Conservation (phyloP, 345 rosid genomes). For the Sisymbrium altissimum region DNA sequence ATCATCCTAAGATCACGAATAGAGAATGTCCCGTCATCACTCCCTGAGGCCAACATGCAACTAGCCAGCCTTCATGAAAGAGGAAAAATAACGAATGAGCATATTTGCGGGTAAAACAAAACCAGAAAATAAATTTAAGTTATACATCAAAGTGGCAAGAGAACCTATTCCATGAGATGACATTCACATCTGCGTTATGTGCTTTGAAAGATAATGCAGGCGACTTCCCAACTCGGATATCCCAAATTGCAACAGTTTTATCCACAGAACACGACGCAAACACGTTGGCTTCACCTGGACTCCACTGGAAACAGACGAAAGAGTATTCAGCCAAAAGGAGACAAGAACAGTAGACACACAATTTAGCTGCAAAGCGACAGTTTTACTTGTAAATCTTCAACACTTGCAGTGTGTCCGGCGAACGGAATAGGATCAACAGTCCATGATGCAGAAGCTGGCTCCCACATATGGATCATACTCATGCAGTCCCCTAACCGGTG, state of each 20-base stretch:
- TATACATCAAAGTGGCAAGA: background rate
- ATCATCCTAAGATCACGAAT: conserved; percentile 84
- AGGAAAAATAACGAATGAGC: background rate
- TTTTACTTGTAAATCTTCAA: conserved; percentile 86
- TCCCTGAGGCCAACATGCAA: conserved; percentile 92
- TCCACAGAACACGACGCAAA: conserved; percentile 93
- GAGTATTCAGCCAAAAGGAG: conserved; percentile 13
- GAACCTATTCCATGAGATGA: conserved; percentile 96
- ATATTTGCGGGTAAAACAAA: conserved; percentile 7
- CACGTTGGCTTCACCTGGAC: conserved; percentile 74
- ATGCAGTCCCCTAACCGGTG: conserved; percentile 69
- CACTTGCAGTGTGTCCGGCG: conserved; percentile 77
- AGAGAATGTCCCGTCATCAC: conserved; percentile 94
- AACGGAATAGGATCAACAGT: conserved; percentile 69
- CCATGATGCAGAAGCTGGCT: conserved; percentile 78
- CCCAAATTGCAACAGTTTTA: conserved; percentile 84
- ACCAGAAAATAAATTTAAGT: background rate
- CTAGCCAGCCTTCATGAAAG: conserved; percentile 62
- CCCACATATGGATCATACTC: conserved; percentile 84
- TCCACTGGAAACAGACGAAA: conserved; percentile 67
- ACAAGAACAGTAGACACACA: background rate
- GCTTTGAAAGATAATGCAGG: conserved; percentile 76
- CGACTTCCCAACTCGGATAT: conserved; percentile 62
- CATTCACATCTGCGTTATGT: conserved; percentile 90
- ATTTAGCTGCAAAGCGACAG: background rate